phyloP scores from a whole-genome alignment of 1,284 basidiomycete genomes.

The Cystobasidiaceae sp. region DNA sequence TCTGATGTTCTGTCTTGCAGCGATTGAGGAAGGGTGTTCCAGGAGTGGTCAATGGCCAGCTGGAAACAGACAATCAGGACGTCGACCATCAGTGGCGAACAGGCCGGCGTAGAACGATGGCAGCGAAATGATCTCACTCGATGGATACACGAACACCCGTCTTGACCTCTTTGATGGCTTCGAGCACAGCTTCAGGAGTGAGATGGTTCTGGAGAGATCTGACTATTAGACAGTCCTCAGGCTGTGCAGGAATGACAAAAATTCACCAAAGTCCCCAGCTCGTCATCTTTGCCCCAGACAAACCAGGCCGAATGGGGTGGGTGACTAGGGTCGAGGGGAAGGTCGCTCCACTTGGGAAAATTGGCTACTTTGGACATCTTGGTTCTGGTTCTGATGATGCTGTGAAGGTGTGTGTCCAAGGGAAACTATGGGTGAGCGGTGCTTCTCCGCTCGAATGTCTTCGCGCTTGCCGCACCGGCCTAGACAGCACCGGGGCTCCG shows the following conservation, averaged over 20 bases:
- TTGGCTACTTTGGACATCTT: conserved; percentile 5
- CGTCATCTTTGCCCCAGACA: conserved; percentile 9
- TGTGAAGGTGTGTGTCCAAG: too few species aligned
- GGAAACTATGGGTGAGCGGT: too few species aligned
- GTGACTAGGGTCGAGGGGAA: not conserved
- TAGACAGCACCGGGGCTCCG: too few species aligned
- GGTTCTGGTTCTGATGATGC: not conserved
- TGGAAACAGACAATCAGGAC: not conserved
- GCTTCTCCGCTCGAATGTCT: too few species aligned
- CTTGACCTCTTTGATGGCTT: not conserved
- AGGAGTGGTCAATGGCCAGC: conserved; percentile 5
- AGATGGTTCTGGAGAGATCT: not conserved
- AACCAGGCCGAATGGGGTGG: conserved; percentile 10
- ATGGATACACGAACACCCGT: not conserved
- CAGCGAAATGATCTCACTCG: not conserved
- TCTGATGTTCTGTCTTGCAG: not conserved
- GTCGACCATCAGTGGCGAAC: not conserved
- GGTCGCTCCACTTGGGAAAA: conserved; percentile 7
- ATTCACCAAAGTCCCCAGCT: not conserved
- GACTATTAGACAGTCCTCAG: not conserved
- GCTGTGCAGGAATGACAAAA: not conserved
- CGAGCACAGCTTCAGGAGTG: not conserved
- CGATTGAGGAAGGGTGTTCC: not conserved
- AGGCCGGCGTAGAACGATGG: not conserved
- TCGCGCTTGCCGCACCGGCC: too few species aligned